Evolutionary conservation across 1,284 basidiomycete species (phyloP).

Genomic region (Apiotrichum porosum): DNA sequence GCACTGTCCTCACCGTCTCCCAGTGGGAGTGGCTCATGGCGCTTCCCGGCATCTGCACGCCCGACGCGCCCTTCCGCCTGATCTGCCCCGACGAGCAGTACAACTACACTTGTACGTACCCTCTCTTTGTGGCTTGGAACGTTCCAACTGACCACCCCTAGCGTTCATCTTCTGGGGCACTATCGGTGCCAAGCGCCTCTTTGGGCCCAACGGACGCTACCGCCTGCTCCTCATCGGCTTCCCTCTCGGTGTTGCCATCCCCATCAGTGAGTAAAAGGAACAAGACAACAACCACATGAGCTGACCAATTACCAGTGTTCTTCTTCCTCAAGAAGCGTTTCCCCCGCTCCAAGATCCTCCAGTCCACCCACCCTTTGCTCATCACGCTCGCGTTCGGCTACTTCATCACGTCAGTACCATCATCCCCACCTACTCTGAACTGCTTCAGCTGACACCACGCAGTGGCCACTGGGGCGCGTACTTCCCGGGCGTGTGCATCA

Average conservation of each 20-base stretch:
- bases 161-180: conserved; percentile 3
- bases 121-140: too few species aligned
- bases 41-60: not conserved
- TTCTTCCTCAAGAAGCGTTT: not conserved
- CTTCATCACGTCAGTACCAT: too few species aligned
- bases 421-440: too few species aligned
- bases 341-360: not conserved
- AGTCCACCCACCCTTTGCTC: not conserved
- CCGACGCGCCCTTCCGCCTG: not conserved
- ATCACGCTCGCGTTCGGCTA: not conserved
- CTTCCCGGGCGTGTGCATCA: not conserved
- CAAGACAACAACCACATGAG: not conserved
- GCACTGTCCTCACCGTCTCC: not conserved
- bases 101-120: conserved; percentile 47
- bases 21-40: not conserved
- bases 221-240: not conserved
- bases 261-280: conserved; percentile 55
- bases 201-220: not conserved
- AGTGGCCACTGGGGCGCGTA: not conserved
- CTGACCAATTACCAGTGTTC: too few species aligned
- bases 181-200: not conserved
- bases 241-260: not conserved
- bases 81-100: not conserved
- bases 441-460: too few species aligned
- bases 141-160: not conserved